Percentiles rank a stretch among this genome's conserved stretches.
Conservation (phyloP, 1,284 basidiomycete genomes). For the Tilletia indica region DNA sequence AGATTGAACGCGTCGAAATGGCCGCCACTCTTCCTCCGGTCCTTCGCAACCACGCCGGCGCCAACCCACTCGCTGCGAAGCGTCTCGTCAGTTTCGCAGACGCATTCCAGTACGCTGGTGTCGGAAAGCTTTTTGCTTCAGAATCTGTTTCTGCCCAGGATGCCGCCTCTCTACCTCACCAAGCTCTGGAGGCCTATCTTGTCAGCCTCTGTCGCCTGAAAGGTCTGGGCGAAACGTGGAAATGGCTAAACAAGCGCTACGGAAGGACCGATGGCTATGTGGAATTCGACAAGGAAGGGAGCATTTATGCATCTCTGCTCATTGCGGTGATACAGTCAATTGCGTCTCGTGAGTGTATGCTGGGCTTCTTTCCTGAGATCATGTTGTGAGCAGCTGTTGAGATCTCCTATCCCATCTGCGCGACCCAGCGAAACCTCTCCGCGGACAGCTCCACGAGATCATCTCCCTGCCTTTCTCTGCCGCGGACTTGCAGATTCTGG, state of each 20-base stretch:
- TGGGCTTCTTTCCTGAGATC: not conserved
- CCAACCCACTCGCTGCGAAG: not conserved
- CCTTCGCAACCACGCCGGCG: slow-evolving; percentile 7
- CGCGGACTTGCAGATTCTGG: slow-evolving; percentile 2
- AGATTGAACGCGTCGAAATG: not conserved
- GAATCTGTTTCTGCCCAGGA: not conserved
- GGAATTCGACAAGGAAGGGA: not conserved
- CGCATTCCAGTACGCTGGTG: not conserved
- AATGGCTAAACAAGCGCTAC: not conserved
- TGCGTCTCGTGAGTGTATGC: not conserved
- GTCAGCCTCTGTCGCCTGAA: not conserved
- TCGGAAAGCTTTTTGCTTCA: not conserved
- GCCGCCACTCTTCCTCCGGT: not conserved
- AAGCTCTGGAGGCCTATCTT: not conserved
- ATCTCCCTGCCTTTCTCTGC: not conserved
- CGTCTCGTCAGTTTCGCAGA: not conserved
- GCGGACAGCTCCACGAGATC: not conserved
- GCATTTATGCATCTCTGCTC: not conserved
- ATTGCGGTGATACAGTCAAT: not conserved
- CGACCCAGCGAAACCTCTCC: not conserved
- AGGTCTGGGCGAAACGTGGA: not conserved
- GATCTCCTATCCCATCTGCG: not conserved
- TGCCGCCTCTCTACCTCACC: not conserved
- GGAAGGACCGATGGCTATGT: not conserved
- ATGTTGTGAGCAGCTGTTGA: not conserved